Percentiles rank a stretch among this genome's conserved stretches.
Conservation (phyloP, 306 rosid genomes). For the Cucurbita maxima region DNA sequence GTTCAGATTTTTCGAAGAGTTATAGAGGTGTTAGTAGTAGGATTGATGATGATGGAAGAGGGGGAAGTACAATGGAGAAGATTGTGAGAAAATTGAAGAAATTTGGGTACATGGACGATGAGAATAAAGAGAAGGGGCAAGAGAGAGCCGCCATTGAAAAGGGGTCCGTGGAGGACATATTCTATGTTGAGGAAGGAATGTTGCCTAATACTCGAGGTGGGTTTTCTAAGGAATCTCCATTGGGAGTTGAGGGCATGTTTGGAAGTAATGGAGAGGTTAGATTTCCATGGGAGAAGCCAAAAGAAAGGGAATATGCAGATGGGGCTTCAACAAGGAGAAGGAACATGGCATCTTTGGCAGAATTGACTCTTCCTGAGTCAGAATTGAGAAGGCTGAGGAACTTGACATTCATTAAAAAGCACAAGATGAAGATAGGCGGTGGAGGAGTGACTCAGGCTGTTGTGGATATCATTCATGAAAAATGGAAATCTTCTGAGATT, state of each 20-base stretch:
- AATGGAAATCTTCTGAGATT: conserved; percentile 71
- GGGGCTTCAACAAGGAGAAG: conserved; percentile 21
- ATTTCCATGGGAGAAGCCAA: conserved; percentile 90
- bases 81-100: conserved; percentile 75
- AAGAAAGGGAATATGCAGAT: conserved; percentile 25
- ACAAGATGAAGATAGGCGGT: conserved; percentile 79
- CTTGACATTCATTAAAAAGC: conserved; percentile 82
- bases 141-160: conserved; percentile 52
- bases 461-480: conserved; percentile 80
- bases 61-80: conserved; percentile 65
- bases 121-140: conserved; percentile 11
- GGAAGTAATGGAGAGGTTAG: conserved; percentile 57
- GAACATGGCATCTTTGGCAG: conserved; percentile 56
- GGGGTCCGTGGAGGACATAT: conserved; percentile 89
- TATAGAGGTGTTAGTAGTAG: conserved; percentile 11
- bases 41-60: conserved; percentile 2
- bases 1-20: conserved; percentile 16
- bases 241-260: conserved; percentile 44
- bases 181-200: conserved; percentile 71
- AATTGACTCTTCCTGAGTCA: conserved; percentile 80
- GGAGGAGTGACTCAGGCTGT: conserved; percentile 74
- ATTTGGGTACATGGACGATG: conserved; percentile 54
- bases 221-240: conserved; percentile 49
- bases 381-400: conserved; percentile 70
- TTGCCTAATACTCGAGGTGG: conserved; percentile 78